A percentile compares a stretch with the other conserved stretches of the same genome.
Conservation (phyloP, 345 rosid genomes). For the Physaria fendleri region DNA sequence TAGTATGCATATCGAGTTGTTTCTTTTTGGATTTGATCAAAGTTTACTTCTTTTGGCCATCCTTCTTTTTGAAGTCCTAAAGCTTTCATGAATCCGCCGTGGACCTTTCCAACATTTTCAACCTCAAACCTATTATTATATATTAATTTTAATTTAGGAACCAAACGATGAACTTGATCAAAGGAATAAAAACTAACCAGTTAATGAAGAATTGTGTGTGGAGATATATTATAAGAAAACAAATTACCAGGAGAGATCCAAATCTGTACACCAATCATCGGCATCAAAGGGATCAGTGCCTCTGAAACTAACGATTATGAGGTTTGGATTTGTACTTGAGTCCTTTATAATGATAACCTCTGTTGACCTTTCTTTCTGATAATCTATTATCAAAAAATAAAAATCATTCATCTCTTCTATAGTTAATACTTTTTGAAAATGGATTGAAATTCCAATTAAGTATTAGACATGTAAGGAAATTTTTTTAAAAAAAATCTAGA, state of each 20-base stretch:
- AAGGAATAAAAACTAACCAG: not conserved
- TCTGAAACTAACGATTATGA: conserved; percentile 49
- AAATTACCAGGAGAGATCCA: conserved; percentile 52
- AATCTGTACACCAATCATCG: conserved; percentile 38
- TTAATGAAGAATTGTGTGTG: not conserved
- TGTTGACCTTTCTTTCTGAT: conserved; percentile 32
- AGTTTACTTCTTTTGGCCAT: conserved; percentile 33
- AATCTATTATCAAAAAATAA: no score
- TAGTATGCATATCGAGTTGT: conserved; percentile 36
- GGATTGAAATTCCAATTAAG: no score
- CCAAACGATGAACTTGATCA: not conserved
- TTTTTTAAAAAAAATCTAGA: no score
- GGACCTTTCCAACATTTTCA: conserved; percentile 43
- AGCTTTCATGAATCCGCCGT: conserved; percentile 56
- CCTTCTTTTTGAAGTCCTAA: conserved; percentile 48
- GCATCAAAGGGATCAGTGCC: conserved; percentile 60
- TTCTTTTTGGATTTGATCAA: conserved; percentile 14
- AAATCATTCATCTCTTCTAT: no score
- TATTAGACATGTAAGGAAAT: no score
- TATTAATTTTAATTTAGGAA: not conserved
- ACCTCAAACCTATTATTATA: conserved; percentile 32
- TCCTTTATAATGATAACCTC: conserved; percentile 48
- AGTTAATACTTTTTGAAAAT: no score
- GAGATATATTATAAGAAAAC: not conserved
- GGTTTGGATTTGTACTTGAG: conserved; percentile 32